Evolutionary conservation across 257 asterid species (phyloP), one percentile per base, ranked within the genome.

Genomic region (Solanum rostratum): DNA sequence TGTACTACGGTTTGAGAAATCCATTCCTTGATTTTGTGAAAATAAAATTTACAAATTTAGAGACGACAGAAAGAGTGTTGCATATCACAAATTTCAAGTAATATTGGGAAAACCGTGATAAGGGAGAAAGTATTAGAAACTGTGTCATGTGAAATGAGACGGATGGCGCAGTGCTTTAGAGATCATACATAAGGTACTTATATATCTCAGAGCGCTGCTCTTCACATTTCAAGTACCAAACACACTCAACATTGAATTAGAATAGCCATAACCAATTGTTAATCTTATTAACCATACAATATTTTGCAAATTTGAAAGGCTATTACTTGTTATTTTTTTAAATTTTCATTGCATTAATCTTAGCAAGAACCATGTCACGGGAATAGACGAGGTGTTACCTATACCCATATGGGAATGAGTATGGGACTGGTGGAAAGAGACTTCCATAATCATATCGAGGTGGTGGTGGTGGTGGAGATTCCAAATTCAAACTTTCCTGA

Each of bases 401-500:
- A 88, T 89, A 88, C 20, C 90, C 92, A 18, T 95, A 87, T 53
- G 94, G 94, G 86, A 90, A 87, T 81, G 86, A 86, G 90, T 84
- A 90, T 39, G 93, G 87, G 85, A 78, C 85, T 63, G 94, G 94
- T 30, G 98, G 92, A 39, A 88, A 81, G 59, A 87, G 88, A 86
- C 92, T 88, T 90, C 93, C 97, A 86, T 86, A 87, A 91, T 90
- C 94, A 88, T 91, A 89, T 84, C 86, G 89, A 81, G 97, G 92
- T 20, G 98, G 92, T 54, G 83, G 49, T 78, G 98, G 68, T 80
- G 98, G 93, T 13, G 97, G 92, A 73, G 97, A 90, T 43, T 90
- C 95, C 82, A 93, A 88, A 79, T 88, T 91, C 91, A 94, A 86
- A 90, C 99, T 97, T 89, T 93, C 98, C 86, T 97, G 96, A 84